These are phyloP conservation scores for Daldinia childiae DNA, from an alignment of 495 filamentous ascomycete species.

Conservation along the genomic window DNA sequence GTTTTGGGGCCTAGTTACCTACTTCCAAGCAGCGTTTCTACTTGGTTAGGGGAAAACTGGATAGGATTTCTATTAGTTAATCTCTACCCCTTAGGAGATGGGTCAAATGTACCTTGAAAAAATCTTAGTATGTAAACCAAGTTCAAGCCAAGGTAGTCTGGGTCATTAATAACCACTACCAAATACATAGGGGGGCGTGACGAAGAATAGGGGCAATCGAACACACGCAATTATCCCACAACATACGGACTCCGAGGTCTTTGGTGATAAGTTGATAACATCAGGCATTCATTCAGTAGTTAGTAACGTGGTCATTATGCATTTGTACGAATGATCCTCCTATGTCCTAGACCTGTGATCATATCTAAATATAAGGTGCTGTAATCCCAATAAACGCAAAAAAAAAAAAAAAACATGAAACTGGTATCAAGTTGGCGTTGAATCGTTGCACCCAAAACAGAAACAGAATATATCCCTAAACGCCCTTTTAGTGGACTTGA, in stretches of 20 bases:
- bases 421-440: slow-evolving; percentile 26
- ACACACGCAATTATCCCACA: neutral
- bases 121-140: neutral
- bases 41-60: neutral
- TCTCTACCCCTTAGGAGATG: neutral
- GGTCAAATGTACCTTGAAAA: neutral
- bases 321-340: slow-evolving; percentile 2
- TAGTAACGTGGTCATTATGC: neutral
- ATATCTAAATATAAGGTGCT: slow-evolving; percentile 1
- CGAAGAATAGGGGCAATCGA: neutral
- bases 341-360: neutral
- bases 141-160: neutral
- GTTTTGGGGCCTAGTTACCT: neutral
- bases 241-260: neutral
- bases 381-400: slow-evolving; percentile 7
- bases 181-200: neutral
- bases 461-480: slow-evolving; percentile 14
- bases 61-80: neutral
- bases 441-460: slow-evolving; percentile 11
- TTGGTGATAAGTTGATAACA: neutral
- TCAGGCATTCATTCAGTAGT: neutral
- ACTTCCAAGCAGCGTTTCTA: neutral
- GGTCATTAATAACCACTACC: neutral
- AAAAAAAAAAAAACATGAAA: slow-evolving; percentile 17
- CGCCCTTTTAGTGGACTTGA: slow-evolving; percentile 12